Base-by-base conservation (phyloP, 768 basidiomycete species). In the Boletus reticuloceps region DNA sequence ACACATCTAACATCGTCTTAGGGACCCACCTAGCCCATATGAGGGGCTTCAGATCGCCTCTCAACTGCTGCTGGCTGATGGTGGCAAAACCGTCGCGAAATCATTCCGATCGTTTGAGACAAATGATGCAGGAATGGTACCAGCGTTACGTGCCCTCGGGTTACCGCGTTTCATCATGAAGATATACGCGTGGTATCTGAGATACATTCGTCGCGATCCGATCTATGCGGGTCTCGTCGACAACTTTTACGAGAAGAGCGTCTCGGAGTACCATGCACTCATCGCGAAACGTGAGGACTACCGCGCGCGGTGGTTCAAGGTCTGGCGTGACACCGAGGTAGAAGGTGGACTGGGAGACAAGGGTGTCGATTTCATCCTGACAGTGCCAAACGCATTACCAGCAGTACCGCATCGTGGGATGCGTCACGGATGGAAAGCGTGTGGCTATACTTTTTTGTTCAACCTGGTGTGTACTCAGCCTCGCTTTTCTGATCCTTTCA, bases 401-500 rank as follows among this genome's bases (percentile, higher is more conserved):
- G 86, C 86, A 0, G 69, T 85, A 20, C 77, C 79, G 42, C 77
- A 83, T 49, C 75, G 78, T 2, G 77, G 76, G 4, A 80, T 77
- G 60, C 77, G 78, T 56, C 78, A 79, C n/a, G 79, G 79, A 16
- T 74, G 83, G 61, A 77, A 81, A 69, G 81, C 82, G 42, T 81
- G 82, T 9, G 81, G 80, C 8, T 87, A 86, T 64, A 83, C 85
- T 0, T 82, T 83, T 62, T 61, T 89, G 32, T 90, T 85, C 71
- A 89, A 85, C 56, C 59, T 89, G 62, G 86, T 86, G 43, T 51
- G 79, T 64, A 12, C 37, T 4, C 36, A 1, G 31, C 11, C 17
- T 10, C 25, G 5, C 17, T 13, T 17, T 27, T 46, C 32, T 58
- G 36, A 53, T 27, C 16, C 29, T 16, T 32, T 32, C 25, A 6